A percentile compares a stretch with the other conserved stretches of the same genome.
Conservation (phyloP, 169 alveolate genomes). For the Cryptosporidium ryanae region DNA sequence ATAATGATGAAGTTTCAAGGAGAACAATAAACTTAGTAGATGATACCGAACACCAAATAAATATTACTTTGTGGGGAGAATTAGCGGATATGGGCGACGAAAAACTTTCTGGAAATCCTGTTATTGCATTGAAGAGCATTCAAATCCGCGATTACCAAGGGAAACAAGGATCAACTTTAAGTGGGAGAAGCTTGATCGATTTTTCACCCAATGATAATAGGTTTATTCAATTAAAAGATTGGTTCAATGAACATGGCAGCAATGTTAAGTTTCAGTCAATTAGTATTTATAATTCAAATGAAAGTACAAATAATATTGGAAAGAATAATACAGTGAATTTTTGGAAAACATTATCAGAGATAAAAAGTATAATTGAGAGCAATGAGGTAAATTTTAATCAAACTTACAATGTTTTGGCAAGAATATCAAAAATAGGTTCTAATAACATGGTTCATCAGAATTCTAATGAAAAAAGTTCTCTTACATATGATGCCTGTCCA, state of each 20-base stretch:
- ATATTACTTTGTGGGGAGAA: conserved; percentile 70
- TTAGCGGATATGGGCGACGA: conserved; percentile 52
- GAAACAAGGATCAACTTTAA: conserved; percentile 58
- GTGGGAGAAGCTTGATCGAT: conserved; percentile 53
- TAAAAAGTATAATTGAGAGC: conserved; percentile 30
- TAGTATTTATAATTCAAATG: conserved; percentile 13
- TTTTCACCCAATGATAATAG: conserved; percentile 6
- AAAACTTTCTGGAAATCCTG: conserved; percentile 59
- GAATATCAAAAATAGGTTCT: conserved; percentile 57
- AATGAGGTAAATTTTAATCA: not conserved
- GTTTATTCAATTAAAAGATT: conserved; percentile 2
- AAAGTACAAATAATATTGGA: not conserved
- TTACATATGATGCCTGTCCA: conserved; percentile 74
- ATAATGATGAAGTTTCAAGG: conserved; percentile 69
- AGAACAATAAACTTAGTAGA: conserved; percentile 51
- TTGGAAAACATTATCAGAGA: conserved; percentile 17
- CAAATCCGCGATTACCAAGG: conserved; percentile 73
- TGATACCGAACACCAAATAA: conserved; percentile 37
- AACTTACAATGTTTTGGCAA: conserved; percentile 41
- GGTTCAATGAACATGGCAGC: conserved; percentile 14
- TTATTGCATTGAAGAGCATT: conserved; percentile 36
- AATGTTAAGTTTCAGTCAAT: conserved; percentile 35
- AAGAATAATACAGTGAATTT: conserved; percentile 1
- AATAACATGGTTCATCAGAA: conserved; percentile 2
- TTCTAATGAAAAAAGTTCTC: conserved; percentile 17